Evolutionary conservation across 176 grass and related monocot genomes (phyloP), one percentile per base, ranked within the genome.

Genomic region (Thalia dealbata): DNA sequence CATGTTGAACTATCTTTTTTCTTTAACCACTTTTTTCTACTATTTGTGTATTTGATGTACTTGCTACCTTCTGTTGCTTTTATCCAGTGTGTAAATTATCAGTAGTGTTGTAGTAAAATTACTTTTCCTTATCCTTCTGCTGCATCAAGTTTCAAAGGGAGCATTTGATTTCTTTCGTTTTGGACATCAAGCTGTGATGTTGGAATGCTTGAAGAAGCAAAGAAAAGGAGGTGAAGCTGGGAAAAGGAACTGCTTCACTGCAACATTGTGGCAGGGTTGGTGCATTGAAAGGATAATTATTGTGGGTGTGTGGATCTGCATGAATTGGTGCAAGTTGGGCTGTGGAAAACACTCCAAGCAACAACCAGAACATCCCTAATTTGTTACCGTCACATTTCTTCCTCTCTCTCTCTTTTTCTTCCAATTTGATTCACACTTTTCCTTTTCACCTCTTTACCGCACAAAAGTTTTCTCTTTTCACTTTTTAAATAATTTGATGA

Each of bases 31-130:
- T n/a, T n/a, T 56, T 55, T 59, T 76, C 58, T 14, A 77, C 6
- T 42, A 26, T 67, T 67, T 43, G 27, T 41, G 29, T 18, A 10
- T 67, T 22, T 10, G 4, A 41, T 67, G 64, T 67, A 43, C 38
- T 67, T 5, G 45, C 10, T 10, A 48, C 45, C 58, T 64, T 74
- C 13, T 73, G 26, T 46, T 83, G 56, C 52, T 73, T 73, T 38
- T 42, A 25, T 43, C 21, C 19, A 67, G 32, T 23, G 64, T 83
- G 75, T 83, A 83, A 73, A 83, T 83, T 73, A 73, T 48, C 11
- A 73, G 81, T 82, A 78, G 44, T 65, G 14, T 1, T 50, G 26
- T 72, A 27, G 15, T 19, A 30, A n/a, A 72, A 7, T 16, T 14
- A 19, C 18, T 6, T 42, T 3, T 4, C 11, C 19, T 43, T n/a